Base-by-base conservation (phyloP, 768 basidiomycete genomes). In the Rhizopogon vinicolor region DNA sequence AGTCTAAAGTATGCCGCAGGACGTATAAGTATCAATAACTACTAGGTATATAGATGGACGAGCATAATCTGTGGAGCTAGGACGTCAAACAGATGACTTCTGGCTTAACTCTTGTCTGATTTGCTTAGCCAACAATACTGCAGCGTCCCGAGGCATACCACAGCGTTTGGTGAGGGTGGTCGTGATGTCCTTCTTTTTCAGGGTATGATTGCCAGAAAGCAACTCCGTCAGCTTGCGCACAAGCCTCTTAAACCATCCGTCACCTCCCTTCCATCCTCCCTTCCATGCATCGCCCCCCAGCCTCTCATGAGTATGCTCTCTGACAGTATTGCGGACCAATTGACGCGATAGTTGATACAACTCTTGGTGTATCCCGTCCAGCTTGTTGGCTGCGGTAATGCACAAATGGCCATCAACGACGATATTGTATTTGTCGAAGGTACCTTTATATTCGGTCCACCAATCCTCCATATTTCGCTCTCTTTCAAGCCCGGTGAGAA, bases 401-500 rank as follows among this genome's bases (percentile, higher is more conserved):
- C 72, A 73, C 25, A 72, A 72, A 37, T 73, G 71, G 9, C 56
- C 66, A 0, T 60, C 62, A 41, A 63, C 62, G 5, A 58, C 54
- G 60, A 73, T 67, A 10, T 65, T 62, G 14, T 67, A 63, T 28
- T 55, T 62, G 1, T 59, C 56, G 10, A 73, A 61, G 37, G 59
- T 61, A 0, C 44, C 51, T 35, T 44, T 6, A 19, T 63, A 58
- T 19, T 43, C 14, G 1, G 14, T 12, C 62, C 62, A 63, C 62
- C 63, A 63, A 7, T 37, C 37, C 9, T 63, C 63, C 62, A 63
- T 63, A 14, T 25, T 44, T 1, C 53, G n/a, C 13, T 61, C 43
- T 41, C 65, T 62, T 53, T 71, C 72, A 1, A 73, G 62, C 25
- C 68, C 67, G 0, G 69, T 73, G 14, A 74, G 55, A 2, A 63